Evolutionary conservation across 2,329 filamentous ascomycete species (phyloP), one percentile per base, ranked within the genome.

Genomic region (Fusarium brevicatenulatum): DNA sequence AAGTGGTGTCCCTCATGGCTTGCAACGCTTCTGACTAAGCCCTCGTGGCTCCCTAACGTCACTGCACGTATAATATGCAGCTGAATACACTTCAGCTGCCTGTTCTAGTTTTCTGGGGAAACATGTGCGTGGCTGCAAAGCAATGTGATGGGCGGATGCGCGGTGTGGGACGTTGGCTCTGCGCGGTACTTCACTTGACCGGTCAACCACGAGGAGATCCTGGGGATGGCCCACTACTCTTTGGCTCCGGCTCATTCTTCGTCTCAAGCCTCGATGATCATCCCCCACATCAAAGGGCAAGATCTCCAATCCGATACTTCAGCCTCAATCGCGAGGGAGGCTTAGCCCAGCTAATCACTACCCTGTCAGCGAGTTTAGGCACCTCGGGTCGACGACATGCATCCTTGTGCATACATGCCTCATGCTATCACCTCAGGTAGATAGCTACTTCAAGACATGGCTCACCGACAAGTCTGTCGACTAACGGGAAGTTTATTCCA

Each of bases 51-150:
- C 54, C 43, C 61, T 57, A 53, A 78, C 73, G 75, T 78, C 76
- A 74, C 77, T 69, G 53, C 68, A 72, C 68, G 60, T 73, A 50
- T 56, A 44, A 43, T 66, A 61, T 69, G 58, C 49, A 63, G 46
- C 52, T 49, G 55, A 43, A 70, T 69, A 73, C 66, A 64, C 72
- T 77, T 68, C 72, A 74, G 72, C 66, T 77, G 74, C 70, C 61
- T 69, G 73, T 69, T 73, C 69, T 70, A 61, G 63, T 74, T 78
- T 77, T 76, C 72, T 70, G 72, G 76, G 76, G 74, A 76, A 76
- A 61, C 62, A 59, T 75, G 66, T 66, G 63, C 59, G 66, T 66
- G 64, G 70, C 66, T 63, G 73, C 68, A 55, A 63, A 71, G 70
- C 72, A 59, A 66, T 68, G 46, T 72, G n/a, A 59, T 62, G 61